A percentile compares a stretch with the other conserved stretches of the same genome.
Evolutionary conservation across 2,329 filamentous ascomycete genomes (phyloP).

Genomic region (Talaromyces atroroseus): DNA sequence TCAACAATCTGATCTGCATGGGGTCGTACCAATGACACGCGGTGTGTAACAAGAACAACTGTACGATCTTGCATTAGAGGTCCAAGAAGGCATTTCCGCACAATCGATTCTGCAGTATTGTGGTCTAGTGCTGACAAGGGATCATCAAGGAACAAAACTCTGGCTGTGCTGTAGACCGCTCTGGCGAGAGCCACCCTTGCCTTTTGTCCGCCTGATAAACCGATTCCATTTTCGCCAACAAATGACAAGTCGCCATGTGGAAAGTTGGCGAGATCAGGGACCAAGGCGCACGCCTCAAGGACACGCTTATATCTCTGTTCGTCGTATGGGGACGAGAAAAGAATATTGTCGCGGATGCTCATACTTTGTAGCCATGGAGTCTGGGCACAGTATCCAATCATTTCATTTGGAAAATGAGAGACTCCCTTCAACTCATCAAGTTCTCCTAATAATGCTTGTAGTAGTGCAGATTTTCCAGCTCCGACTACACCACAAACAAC

Average conservation of each 20-base stretch:
- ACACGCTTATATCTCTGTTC: constrained; percentile 63
- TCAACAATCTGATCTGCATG: constrained; percentile 70
- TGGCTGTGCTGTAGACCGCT: constrained; percentile 54
- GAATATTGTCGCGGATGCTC: constrained; percentile 64
- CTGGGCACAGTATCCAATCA: constrained; percentile 60
- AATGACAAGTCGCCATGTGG: constrained; percentile 59
- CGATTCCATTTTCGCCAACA: constrained; percentile 58
- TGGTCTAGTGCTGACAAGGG: constrained; percentile 58
- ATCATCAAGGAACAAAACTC: constrained; percentile 54
- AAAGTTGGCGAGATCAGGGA: constrained; percentile 58
- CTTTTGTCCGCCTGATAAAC: constrained; percentile 57
- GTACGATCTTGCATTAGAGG: constrained; percentile 50
- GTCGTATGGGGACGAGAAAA: constrained; percentile 63
- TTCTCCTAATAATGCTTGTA: constrained; percentile 56
- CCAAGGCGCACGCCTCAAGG: constrained; percentile 58
- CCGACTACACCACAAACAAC: constrained; percentile 61
- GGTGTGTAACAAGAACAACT: constrained; percentile 59
- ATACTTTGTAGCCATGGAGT: constrained; percentile 65
- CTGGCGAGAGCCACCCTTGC: constrained; percentile 57
- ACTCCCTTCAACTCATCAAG: constrained; percentile 50
- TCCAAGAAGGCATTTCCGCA: constrained; percentile 53
- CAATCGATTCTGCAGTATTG: constrained; percentile 59
- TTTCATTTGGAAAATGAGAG: constrained; percentile 49
- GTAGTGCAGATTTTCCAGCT: constrained; percentile 57
- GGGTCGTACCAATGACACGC: constrained; percentile 64